Conservation (phyloP, 805 yeast species). For the Blastobotrys attinorum region DNA sequence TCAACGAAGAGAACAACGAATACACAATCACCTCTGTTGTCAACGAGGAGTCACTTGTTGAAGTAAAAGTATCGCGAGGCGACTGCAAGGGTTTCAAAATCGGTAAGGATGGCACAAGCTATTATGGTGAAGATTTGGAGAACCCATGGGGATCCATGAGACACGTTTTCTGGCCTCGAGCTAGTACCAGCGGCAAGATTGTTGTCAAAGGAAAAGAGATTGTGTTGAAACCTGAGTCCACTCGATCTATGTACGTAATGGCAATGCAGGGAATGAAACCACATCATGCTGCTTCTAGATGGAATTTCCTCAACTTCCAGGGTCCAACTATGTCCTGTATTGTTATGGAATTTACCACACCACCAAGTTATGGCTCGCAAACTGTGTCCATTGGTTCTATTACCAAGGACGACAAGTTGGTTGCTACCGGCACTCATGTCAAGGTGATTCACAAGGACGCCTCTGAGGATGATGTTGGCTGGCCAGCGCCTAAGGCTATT, state of each 20-base stretch:
- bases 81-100: slow-evolving; percentile 77
- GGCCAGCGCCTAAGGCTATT: slow-evolving; percentile 77
- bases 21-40: slow-evolving; percentile 46
- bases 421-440: slow-evolving; percentile 61
- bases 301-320: slow-evolving; percentile 92
- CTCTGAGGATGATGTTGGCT: slow-evolving; percentile 60
- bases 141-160: slow-evolving; percentile 98
- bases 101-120: slow-evolving; percentile 79
- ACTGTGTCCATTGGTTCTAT: slow-evolving; percentile 75
- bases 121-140: slow-evolving; percentile 73
- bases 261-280: slow-evolving; percentile 99
- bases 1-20: slow-evolving; percentile 44
- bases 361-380: slow-evolving; percentile 77
- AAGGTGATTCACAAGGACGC: slow-evolving; percentile 50
- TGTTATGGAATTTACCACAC: slow-evolving; percentile 94
- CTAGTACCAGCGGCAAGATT: slow-evolving; percentile 59
- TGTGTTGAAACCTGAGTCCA: slow-evolving; percentile 27
- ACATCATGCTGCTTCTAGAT: slow-evolving; percentile 94
- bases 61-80: slow-evolving; percentile 48
- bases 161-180: slow-evolving; percentile 95
- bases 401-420: slow-evolving; percentile 53
- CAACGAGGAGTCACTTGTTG: slow-evolving; percentile 60
- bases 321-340: slow-evolving; percentile 66
- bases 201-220: slow-evolving; percentile 34
- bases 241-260: slow-evolving; percentile 76